Percentiles rank a stretch among this genome's conserved stretches.
These are phyloP conservation scores for Pecoramyces ruminantium DNA, from an alignment of 192 early-diverging fungal genomes.

Conservation along the genomic window DNA sequence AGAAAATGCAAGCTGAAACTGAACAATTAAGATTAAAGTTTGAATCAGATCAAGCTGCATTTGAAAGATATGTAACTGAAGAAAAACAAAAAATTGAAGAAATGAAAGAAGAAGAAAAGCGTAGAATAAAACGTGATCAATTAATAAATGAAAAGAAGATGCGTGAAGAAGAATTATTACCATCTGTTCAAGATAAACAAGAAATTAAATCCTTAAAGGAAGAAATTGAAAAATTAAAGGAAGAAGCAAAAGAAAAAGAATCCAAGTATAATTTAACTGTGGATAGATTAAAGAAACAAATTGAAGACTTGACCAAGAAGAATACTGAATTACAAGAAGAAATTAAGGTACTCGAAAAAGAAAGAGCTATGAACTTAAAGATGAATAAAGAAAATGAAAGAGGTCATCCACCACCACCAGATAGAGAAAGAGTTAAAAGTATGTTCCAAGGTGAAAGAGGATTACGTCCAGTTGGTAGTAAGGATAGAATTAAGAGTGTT, in stretches of 20 bases:
- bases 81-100: neutral
- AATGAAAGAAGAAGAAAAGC: neutral
- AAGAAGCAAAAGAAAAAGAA: conserved; percentile 9
- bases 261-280: conserved; percentile 2
- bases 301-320: conserved; percentile 11
- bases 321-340: conserved; percentile 15
- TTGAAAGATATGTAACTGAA: neutral
- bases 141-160: neutral
- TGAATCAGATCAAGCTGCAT: neutral
- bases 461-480: neutral
- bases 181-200: conserved; percentile 11
- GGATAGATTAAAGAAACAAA: conserved; percentile 9
- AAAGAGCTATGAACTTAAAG: conserved; percentile 5
- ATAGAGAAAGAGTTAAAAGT: neutral
- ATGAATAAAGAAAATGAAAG: neutral
- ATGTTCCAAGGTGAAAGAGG: neutral
- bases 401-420: neutral
- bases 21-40: neutral
- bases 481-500: no score
- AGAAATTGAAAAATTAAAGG: conserved; percentile 9
- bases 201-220: conserved; percentile 15
- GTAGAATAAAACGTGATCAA: neutral
- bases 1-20: neutral
- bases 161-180: neutral
- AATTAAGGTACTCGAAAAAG: conserved; percentile 15